phyloP scores from a whole-genome alignment of 225 moss, liverwort and hornwort species.

The Thuidium tamariscinum region DNA sequence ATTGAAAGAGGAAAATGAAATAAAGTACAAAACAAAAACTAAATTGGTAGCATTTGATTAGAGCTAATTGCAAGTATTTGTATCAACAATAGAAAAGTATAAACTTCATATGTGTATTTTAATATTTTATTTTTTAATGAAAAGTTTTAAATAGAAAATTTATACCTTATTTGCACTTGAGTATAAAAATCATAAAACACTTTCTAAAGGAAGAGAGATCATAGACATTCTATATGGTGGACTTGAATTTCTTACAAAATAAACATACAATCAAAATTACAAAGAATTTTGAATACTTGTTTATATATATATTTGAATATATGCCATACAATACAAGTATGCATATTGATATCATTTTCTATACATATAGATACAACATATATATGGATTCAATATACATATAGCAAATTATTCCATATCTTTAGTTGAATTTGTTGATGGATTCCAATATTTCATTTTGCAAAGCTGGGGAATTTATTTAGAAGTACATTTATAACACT shows the following conservation, averaged over 20 bases:
- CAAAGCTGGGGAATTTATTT: background rate
- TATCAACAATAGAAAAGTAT: background rate
- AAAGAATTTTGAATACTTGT: rapidly evolving
- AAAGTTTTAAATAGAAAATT: background rate
- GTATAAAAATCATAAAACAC: no score
- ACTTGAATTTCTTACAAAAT: background rate
- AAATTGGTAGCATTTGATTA: rapidly evolving
- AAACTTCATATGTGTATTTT: background rate
- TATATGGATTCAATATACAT: background rate
- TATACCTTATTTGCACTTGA: rapidly evolving
- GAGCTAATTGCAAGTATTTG: background rate
- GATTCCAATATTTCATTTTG: background rate
- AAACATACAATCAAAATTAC: background rate
- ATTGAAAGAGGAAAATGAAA: background rate
- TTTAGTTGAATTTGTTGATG: background rate
- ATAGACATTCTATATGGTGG: background rate
- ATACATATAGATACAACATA: no score
- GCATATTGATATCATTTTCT: background rate
- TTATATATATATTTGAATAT: rapidly evolving
- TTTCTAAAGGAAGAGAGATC: background rate
- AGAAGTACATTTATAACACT: background rate
- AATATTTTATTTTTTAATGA: background rate
- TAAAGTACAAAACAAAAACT: background rate
- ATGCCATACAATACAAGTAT: rapidly evolving
- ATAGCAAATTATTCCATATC: background rate